Base-by-base conservation (phyloP, 2,329 filamentous ascomycete genomes). In the Nemania serpens region DNA sequence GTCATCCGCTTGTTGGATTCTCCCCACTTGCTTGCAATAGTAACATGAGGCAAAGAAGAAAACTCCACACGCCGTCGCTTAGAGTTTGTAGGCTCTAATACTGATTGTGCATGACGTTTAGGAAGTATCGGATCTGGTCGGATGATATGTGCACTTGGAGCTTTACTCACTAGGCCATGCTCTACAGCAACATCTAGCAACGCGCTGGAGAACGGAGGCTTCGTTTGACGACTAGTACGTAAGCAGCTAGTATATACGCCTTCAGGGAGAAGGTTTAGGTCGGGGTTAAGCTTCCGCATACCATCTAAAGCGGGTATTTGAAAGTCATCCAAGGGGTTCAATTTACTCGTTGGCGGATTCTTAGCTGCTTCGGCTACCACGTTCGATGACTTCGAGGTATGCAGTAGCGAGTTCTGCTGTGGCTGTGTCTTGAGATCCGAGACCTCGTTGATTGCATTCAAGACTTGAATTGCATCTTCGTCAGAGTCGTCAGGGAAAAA, bases 401-500 rank as follows among this genome's bases (percentile, higher is more conserved):
- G 17, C 7, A 15, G 20, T 22, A n/a, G 13, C 1, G 51, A 47
- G 33, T 17, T 17, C 17, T 37, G 20, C 15, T 1, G n/a, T 36
- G 36, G 12, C 47, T 59, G 59, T 48, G 12, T 1, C n/a, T 62
- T 58, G 29, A 29, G 34, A 42, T 20, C 45, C 29, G 63, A 20
- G 3, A 42, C 54, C 12, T 60, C 65, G 11, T 54, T 50, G 2
- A 36, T 47, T 22, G 54, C 2, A 47, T 66, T 60, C 42, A 51
- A 43, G 50, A 60, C 55, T 61, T 51, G 48, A 18, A 64, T 48
- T 6, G 33, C 55, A n/a, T 85, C 82, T 56, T 85, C 82, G 49
- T 86, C 83, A 1, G 79, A 84, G 61, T 86, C 83, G 34, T 81
- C 78, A 1, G 77, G 74, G 54, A 80, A 81, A n/a, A 77, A 67